Evolutionary conservation across 371 early-diverging fungal species (phyloP), one percentile per base, ranked within the genome.

Genomic region (Nematocida parisii): DNA sequence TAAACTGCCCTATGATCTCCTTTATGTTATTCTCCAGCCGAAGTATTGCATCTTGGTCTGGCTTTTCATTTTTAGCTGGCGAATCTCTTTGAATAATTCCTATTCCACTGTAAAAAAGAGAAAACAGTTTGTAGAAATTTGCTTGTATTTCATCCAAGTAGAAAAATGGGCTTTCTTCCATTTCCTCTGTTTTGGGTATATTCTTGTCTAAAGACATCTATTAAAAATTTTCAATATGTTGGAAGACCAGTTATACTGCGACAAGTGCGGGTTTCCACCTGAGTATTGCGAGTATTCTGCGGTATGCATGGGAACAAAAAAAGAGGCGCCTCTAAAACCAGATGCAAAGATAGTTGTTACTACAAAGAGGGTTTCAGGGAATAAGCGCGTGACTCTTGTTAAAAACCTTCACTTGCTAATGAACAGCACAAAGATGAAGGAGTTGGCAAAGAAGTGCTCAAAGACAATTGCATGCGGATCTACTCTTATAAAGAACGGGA

Each of bases 381-480:
- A 77, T 52, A 77, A 77, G 68, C 70, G 55, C 39, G 80, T 77
- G 18, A 77, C 80, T 61, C 66, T 77, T 50, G 71, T 77, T 7
- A 56, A 42, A n/a, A 77, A 77, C 55, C 80, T 77, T 2, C 47
- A 77, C 52, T 6, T 47, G 13, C 47, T 67, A 18, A 55, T 77
- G 47, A 56, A 20, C 13, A 18, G 11, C 6, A 40, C 33, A 7
- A 20, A 22, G 39, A 61, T 77, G 58, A 77, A 77, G 46, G 80
- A 77, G 50, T 18, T 77, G 0, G n/a, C 71, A 5, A 77, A 67
- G 46, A 77, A 67, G 50, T 70, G 55, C 47, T 67, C 80, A 20
- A 77, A 77, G 47, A 77, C 80, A 39, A 77, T 77, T 24, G 80
- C 80, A 4, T 77, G 80, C 20, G 80, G 80, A 22, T 67, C 80